Percentiles rank a stretch among this genome's conserved stretches.
Conservation (phyloP, 1,139 yeast genomes). For the Pichia sp. region DNA sequence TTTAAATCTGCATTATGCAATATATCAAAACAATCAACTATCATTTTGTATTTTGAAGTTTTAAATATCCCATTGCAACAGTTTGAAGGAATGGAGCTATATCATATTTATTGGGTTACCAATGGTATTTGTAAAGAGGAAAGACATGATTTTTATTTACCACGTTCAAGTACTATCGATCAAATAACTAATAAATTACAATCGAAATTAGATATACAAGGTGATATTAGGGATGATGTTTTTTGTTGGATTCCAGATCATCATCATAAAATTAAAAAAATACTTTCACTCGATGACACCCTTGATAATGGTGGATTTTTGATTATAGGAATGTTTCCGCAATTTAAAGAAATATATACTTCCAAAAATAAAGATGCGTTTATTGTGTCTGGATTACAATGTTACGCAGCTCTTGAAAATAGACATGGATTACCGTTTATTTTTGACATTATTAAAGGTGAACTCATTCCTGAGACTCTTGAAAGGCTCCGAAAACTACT, state of each 20-base stretch:
- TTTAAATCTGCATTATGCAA: constrained; percentile 48
- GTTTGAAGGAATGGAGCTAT: constrained; percentile 64
- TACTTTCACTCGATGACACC: constrained; percentile 35
- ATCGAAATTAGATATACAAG: constrained; percentile 47
- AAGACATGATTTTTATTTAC: constrained; percentile 61
- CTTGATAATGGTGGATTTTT: constrained; percentile 22
- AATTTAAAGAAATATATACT: constrained; percentile 27
- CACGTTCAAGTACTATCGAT: constrained; percentile 50
- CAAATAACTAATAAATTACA: constrained; percentile 55
- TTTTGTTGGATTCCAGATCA: constrained; percentile 53
- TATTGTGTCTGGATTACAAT: constrained; percentile 58
- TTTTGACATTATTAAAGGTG: constrained; percentile 61
- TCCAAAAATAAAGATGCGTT: constrained; percentile 14
- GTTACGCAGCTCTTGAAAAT: constrained; percentile 60
- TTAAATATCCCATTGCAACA: constrained; percentile 69
- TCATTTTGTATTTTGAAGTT: constrained; percentile 47
- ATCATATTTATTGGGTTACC: constrained; percentile 60
- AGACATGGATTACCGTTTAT: constrained; percentile 88
- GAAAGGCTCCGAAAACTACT: constrained; percentile 58
- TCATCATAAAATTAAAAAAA: constrained; percentile 35
- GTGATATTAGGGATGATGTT: constrained; percentile 43
- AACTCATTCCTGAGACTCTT: constrained; percentile 57
- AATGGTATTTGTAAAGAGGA: constrained; percentile 60
- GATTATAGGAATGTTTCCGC: constrained; percentile 34
- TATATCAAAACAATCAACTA: constrained; percentile 31